Percentiles rank a stretch among this genome's conserved stretches.
Evolutionary conservation across 2,329 filamentous ascomycete genomes (phyloP).

Genomic region (Xylariaceae sp.): DNA sequence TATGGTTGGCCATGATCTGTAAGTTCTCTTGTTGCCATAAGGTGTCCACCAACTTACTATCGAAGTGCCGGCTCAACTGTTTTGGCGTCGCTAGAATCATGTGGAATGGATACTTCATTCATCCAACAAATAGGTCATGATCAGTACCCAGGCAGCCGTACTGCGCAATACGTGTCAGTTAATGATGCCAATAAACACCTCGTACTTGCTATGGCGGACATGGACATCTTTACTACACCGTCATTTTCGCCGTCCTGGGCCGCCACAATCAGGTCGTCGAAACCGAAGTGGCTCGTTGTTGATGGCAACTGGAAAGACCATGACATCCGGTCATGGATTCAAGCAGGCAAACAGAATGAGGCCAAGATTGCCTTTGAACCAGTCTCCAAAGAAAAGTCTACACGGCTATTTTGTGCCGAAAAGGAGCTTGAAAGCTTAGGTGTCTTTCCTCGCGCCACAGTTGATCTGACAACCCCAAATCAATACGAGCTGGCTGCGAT

Average conservation of each 20-base stretch:
- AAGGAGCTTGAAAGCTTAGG: slow-evolving; percentile 49
- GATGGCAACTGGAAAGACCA: slow-evolving; percentile 84
- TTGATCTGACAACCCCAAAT: slow-evolving; percentile 84
- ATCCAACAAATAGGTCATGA: slow-evolving; percentile 63
- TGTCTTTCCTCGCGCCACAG: slow-evolving; percentile 66
- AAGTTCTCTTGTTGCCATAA: slow-evolving; percentile 39
- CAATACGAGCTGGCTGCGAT: slow-evolving; percentile 81
- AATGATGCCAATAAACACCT: slow-evolving; percentile 86
- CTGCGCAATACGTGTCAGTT: slow-evolving; percentile 89
- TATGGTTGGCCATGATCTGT: slow-evolving; percentile 80
- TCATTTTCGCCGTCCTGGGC: slow-evolving; percentile 65
- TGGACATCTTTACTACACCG: slow-evolving; percentile 77
- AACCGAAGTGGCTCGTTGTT: slow-evolving; percentile 79
- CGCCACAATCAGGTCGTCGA: slow-evolving; percentile 60
- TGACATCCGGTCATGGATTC: slow-evolving; percentile 72
- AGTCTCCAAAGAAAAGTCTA: slow-evolving; percentile 82
- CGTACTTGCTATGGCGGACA: slow-evolving; percentile 93
- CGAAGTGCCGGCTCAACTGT: slow-evolving; percentile 74
- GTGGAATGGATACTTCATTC: slow-evolving; percentile 69
- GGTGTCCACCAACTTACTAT: slow-evolving; percentile 3
- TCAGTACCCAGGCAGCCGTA: slow-evolving; percentile 64
- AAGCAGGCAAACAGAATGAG: slow-evolving; percentile 61
- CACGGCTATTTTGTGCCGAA: slow-evolving; percentile 65
- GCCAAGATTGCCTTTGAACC: slow-evolving; percentile 82
- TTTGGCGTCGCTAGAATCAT: slow-evolving; percentile 66